Evolutionary conservation across 78 protist species (phyloP), one percentile per base, ranked within the genome.

Genomic region (Dictyostelium purpureum): DNA sequence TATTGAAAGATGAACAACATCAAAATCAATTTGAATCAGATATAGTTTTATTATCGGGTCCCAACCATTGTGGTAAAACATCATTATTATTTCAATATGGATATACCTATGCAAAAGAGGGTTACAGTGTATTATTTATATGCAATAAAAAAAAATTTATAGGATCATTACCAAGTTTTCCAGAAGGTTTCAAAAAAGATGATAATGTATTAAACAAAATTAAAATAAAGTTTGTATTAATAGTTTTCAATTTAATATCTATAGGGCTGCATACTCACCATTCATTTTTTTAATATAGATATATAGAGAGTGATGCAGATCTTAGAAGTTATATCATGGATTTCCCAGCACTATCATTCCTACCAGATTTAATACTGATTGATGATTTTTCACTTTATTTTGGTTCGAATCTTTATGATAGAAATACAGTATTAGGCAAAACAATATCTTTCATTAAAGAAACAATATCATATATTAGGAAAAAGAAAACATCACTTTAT

Each of bases 51-150:
- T 19, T 75, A 35, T 75, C 81, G 19, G 81, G 81, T 0, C 81
- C 81, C 14, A 2, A 26, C 16, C 67, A 51, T 2, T 11, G 69
- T 47, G 81, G 79, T 12, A 83, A 71, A 43, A 40, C 80, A 38
- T 83, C 90, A 43, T 43, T 83, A 56, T 47, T 83, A 26, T 83
- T 83, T 70, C 90, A 83, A 54, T 83, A 83, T 83, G 90, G 90
- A 40, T 83, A 83, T 51, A 70, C 74, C 0, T 56, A 40, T 83
- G 71, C 80, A 18, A 83, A 71, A 71, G 63, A 83, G 71, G 90
- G 73, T 31, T 26, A 71, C 10, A 26, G 33, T 71, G 90, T 83
- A 69, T 47, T 83, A 31, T 83, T 52, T 12, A 38, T 67, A 31
- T 35, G 54, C 16, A 47, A 70, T 56, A 83, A 66, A n/a, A 83